Conservation (phyloP, 371 early-diverging fungal genomes). For the Mortierella sp. region DNA sequence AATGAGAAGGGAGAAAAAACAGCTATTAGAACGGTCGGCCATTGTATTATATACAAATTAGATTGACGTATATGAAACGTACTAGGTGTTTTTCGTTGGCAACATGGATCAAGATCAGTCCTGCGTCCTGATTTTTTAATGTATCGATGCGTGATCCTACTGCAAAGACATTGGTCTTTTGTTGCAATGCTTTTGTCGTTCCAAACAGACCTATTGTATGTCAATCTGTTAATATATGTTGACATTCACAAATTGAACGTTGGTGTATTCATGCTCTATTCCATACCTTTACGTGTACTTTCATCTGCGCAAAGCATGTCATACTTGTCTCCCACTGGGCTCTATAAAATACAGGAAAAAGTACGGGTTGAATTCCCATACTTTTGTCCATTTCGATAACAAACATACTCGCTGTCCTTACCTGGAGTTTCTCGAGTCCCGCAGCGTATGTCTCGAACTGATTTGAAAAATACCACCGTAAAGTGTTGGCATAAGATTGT, state of each 20-base stretch:
- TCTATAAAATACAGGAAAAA: conserved; percentile 62
- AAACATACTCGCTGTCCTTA: conserved; percentile 23
- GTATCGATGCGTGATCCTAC: conserved; percentile 81
- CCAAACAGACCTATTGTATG: conserved; percentile 68
- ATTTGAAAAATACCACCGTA: conserved; percentile 86
- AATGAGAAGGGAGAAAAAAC: neutral
- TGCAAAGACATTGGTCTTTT: conserved; percentile 82
- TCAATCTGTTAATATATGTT: neutral
- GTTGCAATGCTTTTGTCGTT: conserved; percentile 68
- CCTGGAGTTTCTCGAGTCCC: conserved; percentile 81
- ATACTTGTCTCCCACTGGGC: conserved; percentile 78
- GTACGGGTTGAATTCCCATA: neutral
- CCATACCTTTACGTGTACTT: conserved; percentile 66
- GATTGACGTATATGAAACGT: conserved; percentile 7
- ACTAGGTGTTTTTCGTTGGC: conserved; percentile 84
- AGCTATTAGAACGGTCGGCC: neutral
- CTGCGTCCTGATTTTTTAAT: conserved; percentile 77
- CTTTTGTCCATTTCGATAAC: neutral
- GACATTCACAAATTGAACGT: neutral
- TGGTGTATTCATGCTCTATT: neutral
- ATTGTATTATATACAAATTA: neutral
- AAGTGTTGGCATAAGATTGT: conserved; percentile 84
- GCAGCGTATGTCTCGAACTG: conserved; percentile 90
- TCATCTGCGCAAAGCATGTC: conserved; percentile 92
- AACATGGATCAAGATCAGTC: conserved; percentile 83